These are phyloP conservation scores for Stagonosporopsis vannaccii DNA, from an alignment of 2,329 filamentous ascomycete genomes.

Conservation along the genomic window DNA sequence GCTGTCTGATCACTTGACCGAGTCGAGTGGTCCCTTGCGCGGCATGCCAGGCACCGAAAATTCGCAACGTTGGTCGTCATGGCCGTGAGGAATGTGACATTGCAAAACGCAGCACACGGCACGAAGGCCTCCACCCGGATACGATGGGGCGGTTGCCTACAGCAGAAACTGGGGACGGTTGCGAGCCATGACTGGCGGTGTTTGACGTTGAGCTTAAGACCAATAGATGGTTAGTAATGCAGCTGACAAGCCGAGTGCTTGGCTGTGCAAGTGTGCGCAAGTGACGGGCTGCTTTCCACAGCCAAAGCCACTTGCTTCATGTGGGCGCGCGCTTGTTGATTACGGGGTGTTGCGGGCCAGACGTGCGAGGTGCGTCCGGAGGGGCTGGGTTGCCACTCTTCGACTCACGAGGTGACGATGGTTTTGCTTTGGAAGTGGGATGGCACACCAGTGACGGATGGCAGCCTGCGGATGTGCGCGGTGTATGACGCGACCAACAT, in stretches of 20 bases:
- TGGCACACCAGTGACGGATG: conserved; percentile 23
- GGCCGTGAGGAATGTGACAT: conserved; percentile 12
- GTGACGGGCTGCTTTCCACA: conserved; percentile 16
- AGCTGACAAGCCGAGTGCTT: conserved; percentile 14
- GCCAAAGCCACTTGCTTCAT: conserved; percentile 15
- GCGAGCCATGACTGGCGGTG: conserved; percentile 17
- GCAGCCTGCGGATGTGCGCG: conserved; percentile 11
- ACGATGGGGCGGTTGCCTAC: conserved; percentile 8
- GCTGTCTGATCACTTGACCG: not conserved
- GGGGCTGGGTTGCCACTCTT: conserved; percentile 26
- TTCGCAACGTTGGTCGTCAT: conserved; percentile 8
- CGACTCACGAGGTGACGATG: conserved; percentile 28
- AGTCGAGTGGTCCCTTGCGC: conserved; percentile 6
- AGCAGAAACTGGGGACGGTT: not conserved
- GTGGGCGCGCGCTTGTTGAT: conserved; percentile 20
- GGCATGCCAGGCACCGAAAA: conserved; percentile 12
- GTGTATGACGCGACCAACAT: conserved; percentile 29
- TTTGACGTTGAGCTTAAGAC: conserved; percentile 19
- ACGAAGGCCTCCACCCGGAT: not conserved
- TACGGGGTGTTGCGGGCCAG: conserved; percentile 29
- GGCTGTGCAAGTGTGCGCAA: conserved; percentile 21
- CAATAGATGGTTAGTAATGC: conserved; percentile 6
- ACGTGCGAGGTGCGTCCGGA: conserved; percentile 21
- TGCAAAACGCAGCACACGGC: conserved; percentile 12
- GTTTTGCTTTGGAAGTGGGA: conserved; percentile 11